Conservation (phyloP, 225 moss, liverwort and hornwort species). For the Thuidium tamariscinum region DNA sequence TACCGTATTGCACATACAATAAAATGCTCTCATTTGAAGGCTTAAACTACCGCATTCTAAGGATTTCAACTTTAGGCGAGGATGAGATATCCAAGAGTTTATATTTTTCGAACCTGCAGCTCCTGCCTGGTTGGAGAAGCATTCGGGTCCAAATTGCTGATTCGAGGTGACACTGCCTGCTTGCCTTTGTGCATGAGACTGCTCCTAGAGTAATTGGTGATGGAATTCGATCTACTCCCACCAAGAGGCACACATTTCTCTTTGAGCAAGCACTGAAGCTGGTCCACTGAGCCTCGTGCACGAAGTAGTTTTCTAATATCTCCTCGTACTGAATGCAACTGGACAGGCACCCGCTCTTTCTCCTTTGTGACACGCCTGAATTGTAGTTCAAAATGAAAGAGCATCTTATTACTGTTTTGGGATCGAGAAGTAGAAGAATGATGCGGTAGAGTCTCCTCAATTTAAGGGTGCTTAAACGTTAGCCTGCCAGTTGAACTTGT, state of each 20-base stretch:
- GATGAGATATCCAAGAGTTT: not conserved
- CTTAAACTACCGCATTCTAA: not conserved
- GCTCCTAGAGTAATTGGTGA: constrained; percentile 3
- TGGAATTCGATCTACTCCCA: constrained; percentile 29
- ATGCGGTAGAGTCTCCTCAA: not conserved
- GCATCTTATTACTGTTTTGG: not conserved
- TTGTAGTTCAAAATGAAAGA: not conserved
- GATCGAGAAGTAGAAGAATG: not conserved
- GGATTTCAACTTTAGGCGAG: not conserved
- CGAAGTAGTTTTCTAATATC: constrained; percentile 49
- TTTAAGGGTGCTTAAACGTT: not conserved
- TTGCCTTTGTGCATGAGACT: not conserved
- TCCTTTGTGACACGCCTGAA: constrained; percentile 24
- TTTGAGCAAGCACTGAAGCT: constrained; percentile 42
- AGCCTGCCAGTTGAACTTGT: not conserved
- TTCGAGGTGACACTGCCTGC: not conserved
- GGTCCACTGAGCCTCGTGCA: constrained; percentile 55
- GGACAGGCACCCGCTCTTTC: constrained; percentile 25
- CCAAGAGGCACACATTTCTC: constrained; percentile 49
- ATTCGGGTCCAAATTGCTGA: not conserved
- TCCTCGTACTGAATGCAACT: constrained; percentile 27
- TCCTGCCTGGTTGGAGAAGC: not conserved
- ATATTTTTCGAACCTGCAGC: not conserved
- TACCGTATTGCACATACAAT: not conserved
- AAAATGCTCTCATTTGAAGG: not conserved